These are phyloP conservation scores for Casuarina glauca DNA, from an alignment of 306 rosid genomes.

Conservation along the genomic window DNA sequence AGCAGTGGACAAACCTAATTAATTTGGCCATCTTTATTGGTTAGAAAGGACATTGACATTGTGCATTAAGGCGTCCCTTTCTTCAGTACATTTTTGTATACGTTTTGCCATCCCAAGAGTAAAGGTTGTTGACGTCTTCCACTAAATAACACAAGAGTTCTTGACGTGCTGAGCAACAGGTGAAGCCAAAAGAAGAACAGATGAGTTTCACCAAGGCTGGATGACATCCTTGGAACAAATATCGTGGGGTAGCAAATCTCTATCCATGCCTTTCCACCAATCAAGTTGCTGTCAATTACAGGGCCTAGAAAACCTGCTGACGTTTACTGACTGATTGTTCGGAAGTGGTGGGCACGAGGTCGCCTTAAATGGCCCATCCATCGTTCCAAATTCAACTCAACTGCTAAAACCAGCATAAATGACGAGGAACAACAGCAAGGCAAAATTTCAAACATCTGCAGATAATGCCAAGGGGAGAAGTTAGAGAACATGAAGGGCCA, in stretches of 20 bases:
- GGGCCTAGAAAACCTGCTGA: not conserved
- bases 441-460: not conserved
- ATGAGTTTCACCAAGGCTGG: not conserved
- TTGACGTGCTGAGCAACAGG: not conserved
- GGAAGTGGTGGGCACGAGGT: not conserved
- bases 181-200: not conserved
- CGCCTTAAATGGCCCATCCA: not conserved
- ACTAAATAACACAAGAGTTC: not conserved
- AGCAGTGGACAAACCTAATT: slow-evolving; percentile 11
- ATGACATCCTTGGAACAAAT: not conserved
- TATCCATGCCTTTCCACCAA: not conserved
- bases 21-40: slow-evolving; percentile 18
- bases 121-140: slow-evolving; percentile 8
- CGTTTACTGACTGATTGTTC: not conserved
- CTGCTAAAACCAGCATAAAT: not conserved
- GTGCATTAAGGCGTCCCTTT: slow-evolving; percentile 13
- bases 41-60: not conserved
- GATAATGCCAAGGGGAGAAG: not conserved
- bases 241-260: not conserved
- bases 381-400: not conserved
- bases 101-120: slow-evolving; percentile 1
- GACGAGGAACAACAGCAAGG: not conserved
- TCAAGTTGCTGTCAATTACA: not conserved
- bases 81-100: not conserved
- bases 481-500: not conserved